These are phyloP conservation scores for Penicillium nucicola DNA, from an alignment of 495 filamentous ascomycete species.

Conservation along the genomic window DNA sequence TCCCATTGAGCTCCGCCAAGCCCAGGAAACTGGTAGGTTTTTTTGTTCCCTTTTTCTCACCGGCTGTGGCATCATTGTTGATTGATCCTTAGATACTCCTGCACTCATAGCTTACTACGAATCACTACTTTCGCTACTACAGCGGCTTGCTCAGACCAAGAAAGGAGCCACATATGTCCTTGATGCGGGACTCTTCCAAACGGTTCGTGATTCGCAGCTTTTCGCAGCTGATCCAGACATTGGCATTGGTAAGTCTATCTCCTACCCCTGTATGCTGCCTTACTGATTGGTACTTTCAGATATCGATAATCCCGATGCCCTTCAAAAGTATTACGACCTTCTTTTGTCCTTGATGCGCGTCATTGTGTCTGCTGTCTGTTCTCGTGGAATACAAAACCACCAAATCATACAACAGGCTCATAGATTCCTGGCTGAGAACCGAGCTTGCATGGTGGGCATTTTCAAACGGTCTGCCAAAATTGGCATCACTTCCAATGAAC, in stretches of 20 bases:
- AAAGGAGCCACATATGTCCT: constrained; percentile 76
- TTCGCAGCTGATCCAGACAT: constrained; percentile 94
- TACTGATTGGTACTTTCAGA: constrained; percentile 40
- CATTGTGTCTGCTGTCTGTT: constrained; percentile 73
- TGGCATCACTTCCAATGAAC: constrained; percentile 45
- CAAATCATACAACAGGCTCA: constrained; percentile 69
- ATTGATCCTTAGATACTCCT: constrained; percentile 46
- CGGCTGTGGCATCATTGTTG: not conserved
- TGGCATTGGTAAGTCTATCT: constrained; percentile 61
- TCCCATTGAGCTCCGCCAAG: constrained; percentile 58
- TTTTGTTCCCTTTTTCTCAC: not conserved
- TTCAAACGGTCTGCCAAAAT: constrained; percentile 88
- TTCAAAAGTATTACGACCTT: constrained; percentile 79
- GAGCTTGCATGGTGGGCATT: constrained; percentile 77
- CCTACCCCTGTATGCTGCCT: not conserved
- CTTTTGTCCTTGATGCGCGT: constrained; percentile 79
- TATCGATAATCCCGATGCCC: constrained; percentile 64
- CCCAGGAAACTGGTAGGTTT: constrained; percentile 48
- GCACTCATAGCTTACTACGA: constrained; percentile 62
- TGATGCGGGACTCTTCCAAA: constrained; percentile 83
- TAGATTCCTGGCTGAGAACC: constrained; percentile 73
- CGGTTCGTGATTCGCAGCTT: constrained; percentile 71
- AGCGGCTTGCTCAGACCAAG: constrained; percentile 77
- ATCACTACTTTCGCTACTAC: constrained; percentile 76
- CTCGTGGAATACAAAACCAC: constrained; percentile 76